phyloP scores from a whole-genome alignment of 2,329 filamentous ascomycete species.

The Phyllosticta paracitricarpa region DNA sequence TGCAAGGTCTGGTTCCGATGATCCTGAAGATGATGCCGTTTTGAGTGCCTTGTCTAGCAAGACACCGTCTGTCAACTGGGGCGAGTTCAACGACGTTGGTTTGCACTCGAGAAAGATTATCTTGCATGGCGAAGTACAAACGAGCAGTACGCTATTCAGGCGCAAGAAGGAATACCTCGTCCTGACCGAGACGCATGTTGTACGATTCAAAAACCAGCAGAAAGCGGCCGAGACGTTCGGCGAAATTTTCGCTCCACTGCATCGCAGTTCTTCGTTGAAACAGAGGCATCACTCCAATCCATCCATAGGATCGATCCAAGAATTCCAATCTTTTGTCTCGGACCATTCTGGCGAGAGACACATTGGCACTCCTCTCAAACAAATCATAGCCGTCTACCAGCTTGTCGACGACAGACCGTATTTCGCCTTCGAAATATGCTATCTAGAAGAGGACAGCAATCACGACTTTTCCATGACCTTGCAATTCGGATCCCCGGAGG shows the following conservation, averaged over 20 bases:
- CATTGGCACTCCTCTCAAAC: constrained; percentile 50
- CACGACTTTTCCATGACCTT: constrained; percentile 53
- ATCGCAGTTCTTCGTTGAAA: constrained; percentile 28
- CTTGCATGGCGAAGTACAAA: constrained; percentile 61
- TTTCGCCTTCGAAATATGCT: constrained; percentile 57
- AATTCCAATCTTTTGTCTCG: constrained; percentile 44
- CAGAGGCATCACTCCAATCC: constrained; percentile 51
- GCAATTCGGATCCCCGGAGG: constrained; percentile 53
- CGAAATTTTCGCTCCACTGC: constrained; percentile 16
- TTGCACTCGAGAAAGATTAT: constrained; percentile 38
- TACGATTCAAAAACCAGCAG: constrained; percentile 57
- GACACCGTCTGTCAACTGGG: constrained; percentile 36
- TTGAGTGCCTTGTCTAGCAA: constrained; percentile 42
- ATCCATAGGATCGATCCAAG: constrained; percentile 52
- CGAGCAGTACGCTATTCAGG: constrained; percentile 57
- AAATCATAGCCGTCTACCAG: constrained; percentile 57
- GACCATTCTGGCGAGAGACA: constrained; percentile 45
- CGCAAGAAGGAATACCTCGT: constrained; percentile 66
- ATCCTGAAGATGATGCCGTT: constrained; percentile 41
- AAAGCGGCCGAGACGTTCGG: constrained; percentile 57
- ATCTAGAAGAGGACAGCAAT: constrained; percentile 54
- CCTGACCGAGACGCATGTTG: constrained; percentile 56
- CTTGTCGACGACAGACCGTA: constrained; percentile 58
- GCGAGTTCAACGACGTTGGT: constrained; percentile 30
- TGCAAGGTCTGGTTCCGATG: constrained; percentile 39